These are phyloP conservation scores for Umbelopsis ramanniana DNA, from an alignment of 192 early-diverging fungal genomes.

Conservation along the genomic window DNA sequence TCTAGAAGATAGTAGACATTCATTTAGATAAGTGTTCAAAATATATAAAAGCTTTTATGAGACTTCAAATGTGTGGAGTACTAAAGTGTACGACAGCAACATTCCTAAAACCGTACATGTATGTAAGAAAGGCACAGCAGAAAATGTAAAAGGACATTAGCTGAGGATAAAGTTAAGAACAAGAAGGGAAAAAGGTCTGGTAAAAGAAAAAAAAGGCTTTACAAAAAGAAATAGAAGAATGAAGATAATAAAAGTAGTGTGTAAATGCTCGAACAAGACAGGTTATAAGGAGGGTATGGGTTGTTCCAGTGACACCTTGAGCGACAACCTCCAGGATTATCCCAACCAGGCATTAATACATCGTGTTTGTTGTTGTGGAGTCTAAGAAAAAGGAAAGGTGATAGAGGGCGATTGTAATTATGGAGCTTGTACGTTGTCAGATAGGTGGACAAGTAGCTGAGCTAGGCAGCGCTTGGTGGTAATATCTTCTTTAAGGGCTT, in stretches of 20 bases:
- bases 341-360: slow-evolving; percentile 4
- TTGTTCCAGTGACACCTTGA: slow-evolving; percentile 5
- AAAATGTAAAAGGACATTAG: background rate
- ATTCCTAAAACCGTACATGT: slow-evolving; percentile 16
- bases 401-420: background rate
- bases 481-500: slow-evolving; percentile 86
- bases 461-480: slow-evolving; percentile 85
- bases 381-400: slow-evolving; percentile 1
- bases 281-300: slow-evolving; percentile 15
- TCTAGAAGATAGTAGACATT: too few species aligned
- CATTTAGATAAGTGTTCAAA: background rate
- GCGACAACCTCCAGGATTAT: slow-evolving; percentile 18
- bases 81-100: background rate
- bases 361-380: slow-evolving; percentile 3
- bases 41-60: background rate
- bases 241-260: too few species aligned
- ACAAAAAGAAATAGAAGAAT: slow-evolving; percentile 4
- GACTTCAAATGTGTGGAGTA: background rate
- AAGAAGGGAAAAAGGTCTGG: background rate
- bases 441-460: slow-evolving; percentile 65
- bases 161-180: slow-evolving; percentile 19
- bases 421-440: slow-evolving; percentile 42
- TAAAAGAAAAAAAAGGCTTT: background rate
- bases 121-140: slow-evolving; percentile 15
- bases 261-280: slow-evolving; percentile 3